A percentile compares a stretch with the other conserved stretches of the same genome.
These are phyloP conservation scores for Tolypocladium pustulatum DNA, from an alignment of 2,329 filamentous ascomycete genomes.

Conservation along the genomic window DNA sequence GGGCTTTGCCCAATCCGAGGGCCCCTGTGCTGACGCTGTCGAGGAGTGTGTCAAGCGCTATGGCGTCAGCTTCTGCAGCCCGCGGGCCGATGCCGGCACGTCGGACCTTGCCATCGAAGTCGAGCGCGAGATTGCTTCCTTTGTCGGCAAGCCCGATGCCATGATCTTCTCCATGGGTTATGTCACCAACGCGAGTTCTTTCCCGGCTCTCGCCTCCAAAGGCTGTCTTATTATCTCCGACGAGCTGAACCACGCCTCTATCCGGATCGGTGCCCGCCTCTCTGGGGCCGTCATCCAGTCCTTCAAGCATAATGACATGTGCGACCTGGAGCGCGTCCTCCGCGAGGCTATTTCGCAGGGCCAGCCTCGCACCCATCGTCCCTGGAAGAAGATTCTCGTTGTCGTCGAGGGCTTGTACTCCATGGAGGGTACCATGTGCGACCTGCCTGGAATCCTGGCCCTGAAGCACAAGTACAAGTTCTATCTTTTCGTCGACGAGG, in stretches of 20 bases:
- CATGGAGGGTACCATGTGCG: conserved; percentile 98
- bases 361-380: conserved; percentile 93
- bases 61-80: conserved; percentile 72
- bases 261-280: conserved; percentile 86
- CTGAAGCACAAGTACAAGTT: conserved; percentile 97
- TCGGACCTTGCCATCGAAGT: conserved; percentile 82
- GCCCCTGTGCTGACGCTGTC: conserved; percentile 86
- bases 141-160: conserved; percentile 86
- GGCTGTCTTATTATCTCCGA: conserved; percentile 93
- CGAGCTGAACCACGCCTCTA: conserved; percentile 95
- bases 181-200: conserved; percentile 86
- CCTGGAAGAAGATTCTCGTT: conserved; percentile 98
- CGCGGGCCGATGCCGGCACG: conserved; percentile 75
- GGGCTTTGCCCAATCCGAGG: conserved; percentile 94
- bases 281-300: conserved; percentile 92
- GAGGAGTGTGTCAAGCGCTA: conserved; percentile 80
- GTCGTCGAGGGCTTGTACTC: conserved; percentile 96
- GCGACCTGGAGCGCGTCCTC: conserved; percentile 71
- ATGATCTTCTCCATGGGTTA: conserved; percentile 99
- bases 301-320: conserved; percentile 97
- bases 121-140: conserved; percentile 77
- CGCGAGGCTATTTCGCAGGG: conserved; percentile 92
- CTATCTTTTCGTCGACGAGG: conserved; percentile 89
- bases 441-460: conserved; percentile 78
- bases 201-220: conserved; percentile 85